Percentiles rank a stretch among this genome's conserved stretches.
Evolutionary conservation across 805 yeast genomes (phyloP).

Genomic region (Wickerhamiella domercqiae): DNA sequence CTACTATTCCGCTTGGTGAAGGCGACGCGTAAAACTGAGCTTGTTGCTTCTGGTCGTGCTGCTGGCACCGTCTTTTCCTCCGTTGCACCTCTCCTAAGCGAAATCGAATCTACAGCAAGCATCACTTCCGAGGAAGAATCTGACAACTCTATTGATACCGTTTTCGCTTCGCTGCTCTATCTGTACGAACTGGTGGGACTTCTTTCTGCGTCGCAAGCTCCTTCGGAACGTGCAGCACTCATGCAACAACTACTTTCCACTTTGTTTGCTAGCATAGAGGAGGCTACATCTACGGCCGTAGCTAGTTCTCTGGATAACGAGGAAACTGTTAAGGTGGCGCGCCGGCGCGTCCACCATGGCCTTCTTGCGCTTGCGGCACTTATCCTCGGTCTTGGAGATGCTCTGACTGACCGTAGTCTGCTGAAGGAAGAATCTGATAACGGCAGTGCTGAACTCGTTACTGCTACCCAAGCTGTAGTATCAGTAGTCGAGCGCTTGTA

Average conservation of each 20-base stretch:
- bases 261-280: slow-evolving; percentile 16
- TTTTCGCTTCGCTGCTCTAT: slow-evolving; percentile 64
- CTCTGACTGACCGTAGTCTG: slow-evolving; percentile 9
- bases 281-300: slow-evolving; percentile 21
- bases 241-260: slow-evolving; percentile 11
- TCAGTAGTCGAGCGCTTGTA: slow-evolving; percentile 69
- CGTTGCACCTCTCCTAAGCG: slow-evolving; percentile 41
- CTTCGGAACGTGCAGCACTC: slow-evolving; percentile 8
- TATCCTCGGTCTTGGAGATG: slow-evolving; percentile 65
- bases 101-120: slow-evolving; percentile 35
- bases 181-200: slow-evolving; percentile 79
- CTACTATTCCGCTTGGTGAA: slow-evolving; percentile 70
- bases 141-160: slow-evolving; percentile 32
- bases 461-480: slow-evolving; percentile 66
- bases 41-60: slow-evolving; percentile 28
- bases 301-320: neutral
- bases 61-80: slow-evolving; percentile 44
- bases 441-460: slow-evolving; percentile 36
- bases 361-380: slow-evolving; percentile 82
- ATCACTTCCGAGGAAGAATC: slow-evolving; percentile 34
- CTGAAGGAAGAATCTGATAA: slow-evolving; percentile 1
- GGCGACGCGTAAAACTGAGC: slow-evolving; percentile 45
- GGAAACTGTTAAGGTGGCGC: slow-evolving; percentile 5
- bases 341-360: slow-evolving; percentile 67
- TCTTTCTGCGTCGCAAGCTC: slow-evolving; percentile 32